These are phyloP conservation scores for Schizonepeta tenuifolia DNA, from an alignment of 257 asterid species.

Conservation along the genomic window DNA sequence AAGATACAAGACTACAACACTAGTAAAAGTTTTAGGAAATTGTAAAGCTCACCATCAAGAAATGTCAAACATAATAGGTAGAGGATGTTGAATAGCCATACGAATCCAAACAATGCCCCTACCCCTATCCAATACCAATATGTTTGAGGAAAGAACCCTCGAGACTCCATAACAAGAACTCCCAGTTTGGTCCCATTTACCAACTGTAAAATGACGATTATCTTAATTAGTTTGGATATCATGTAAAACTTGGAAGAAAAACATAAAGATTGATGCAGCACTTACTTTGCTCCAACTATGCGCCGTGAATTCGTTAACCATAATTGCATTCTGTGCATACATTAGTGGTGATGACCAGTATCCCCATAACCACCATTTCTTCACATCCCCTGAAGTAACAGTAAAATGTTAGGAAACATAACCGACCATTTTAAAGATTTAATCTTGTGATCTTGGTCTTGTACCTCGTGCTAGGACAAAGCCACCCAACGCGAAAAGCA, in stretches of 20 bases:
- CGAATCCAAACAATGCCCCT: conserved; percentile 50
- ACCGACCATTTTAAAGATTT: background rate
- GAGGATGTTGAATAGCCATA: conserved; percentile 47
- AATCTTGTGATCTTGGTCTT: background rate
- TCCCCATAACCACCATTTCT: conserved; percentile 82
- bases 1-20: background rate
- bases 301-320: conserved; percentile 64
- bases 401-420: conserved; percentile 20
- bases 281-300: conserved; percentile 69
- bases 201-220: conserved; percentile 34
- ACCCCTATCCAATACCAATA: conserved; percentile 76
- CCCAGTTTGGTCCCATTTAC: conserved; percentile 58
- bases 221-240: background rate
- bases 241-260: background rate
- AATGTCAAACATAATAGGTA: conserved; percentile 44
- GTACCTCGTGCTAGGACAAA: conserved; percentile 69
- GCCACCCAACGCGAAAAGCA: conserved; percentile 70
- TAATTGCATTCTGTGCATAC: conserved; percentile 72
- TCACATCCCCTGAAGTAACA: conserved; percentile 53
- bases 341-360: conserved; percentile 74
- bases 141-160: conserved; percentile 62
- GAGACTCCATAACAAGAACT: conserved; percentile 39
- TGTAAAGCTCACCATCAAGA: conserved; percentile 49
- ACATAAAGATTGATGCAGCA: background rate
- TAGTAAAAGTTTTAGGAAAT: background rate